phyloP scores from a whole-genome alignment of 768 basidiomycete species.

The Rhodosporidiobolus sp. region DNA sequence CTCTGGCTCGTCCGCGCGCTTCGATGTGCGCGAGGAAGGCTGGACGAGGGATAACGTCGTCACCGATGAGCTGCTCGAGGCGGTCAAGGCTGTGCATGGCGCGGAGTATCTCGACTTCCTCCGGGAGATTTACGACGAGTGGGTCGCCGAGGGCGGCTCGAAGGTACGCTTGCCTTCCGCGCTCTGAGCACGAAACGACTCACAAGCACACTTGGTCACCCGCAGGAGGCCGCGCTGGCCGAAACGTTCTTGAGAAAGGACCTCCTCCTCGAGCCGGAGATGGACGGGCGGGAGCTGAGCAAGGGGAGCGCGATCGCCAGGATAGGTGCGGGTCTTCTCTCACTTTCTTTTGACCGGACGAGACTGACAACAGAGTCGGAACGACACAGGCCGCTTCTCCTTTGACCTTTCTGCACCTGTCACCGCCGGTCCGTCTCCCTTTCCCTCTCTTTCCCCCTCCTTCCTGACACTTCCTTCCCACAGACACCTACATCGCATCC shows the following conservation, averaged over 20 bases:
- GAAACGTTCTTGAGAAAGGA: conserved; percentile 47
- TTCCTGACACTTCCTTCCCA: no score
- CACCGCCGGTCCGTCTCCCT: conserved; percentile 41
- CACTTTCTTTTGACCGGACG: not conserved
- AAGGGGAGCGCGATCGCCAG: conserved; percentile 6
- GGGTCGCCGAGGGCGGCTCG: conserved; percentile 46
- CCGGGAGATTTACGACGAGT: conserved; percentile 45
- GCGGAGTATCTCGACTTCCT: conserved; percentile 46
- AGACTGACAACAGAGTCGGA: not conserved
- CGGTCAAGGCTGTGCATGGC: conserved; percentile 40
- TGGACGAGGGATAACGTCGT: conserved; percentile 21
- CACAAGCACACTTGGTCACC: not conserved
- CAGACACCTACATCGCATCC: conserved; percentile 47
- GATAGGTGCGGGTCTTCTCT: conserved; percentile 15
- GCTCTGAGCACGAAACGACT: not conserved
- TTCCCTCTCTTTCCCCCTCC: not conserved
- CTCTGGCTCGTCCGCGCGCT: not conserved
- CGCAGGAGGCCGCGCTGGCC: conserved; percentile 47
- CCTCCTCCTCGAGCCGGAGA: conserved; percentile 26
- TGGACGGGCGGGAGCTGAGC: not conserved
- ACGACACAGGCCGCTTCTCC: conserved; percentile 44
- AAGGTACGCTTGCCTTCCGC: conserved; percentile 26
- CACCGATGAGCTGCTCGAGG: conserved; percentile 24
- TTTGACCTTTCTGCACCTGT: conserved; percentile 50
- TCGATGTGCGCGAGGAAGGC: conserved; percentile 30